Conservation (phyloP, 371 early-diverging fungal species). For the Mucor mucedo region DNA sequence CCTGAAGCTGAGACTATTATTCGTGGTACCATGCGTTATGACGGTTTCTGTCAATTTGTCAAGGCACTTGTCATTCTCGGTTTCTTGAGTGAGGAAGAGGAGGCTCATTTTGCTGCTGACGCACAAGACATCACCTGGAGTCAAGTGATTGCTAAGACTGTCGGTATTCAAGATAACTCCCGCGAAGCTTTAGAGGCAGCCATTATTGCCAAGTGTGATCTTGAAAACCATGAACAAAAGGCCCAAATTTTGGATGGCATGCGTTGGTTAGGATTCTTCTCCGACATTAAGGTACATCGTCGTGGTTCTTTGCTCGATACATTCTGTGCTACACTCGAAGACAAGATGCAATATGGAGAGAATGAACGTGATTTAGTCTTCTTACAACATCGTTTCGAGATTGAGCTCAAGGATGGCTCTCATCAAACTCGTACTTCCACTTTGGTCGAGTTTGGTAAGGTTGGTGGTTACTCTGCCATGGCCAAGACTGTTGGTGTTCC, state of each 20-base stretch:
- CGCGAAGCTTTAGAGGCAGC: slow-evolving; percentile 45
- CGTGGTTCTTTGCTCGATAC: slow-evolving; percentile 91
- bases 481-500: slow-evolving; percentile 98
- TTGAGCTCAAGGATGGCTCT: slow-evolving; percentile 80
- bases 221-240: slow-evolving; percentile 57
- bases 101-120: slow-evolving; percentile 62
- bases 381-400: slow-evolving; percentile 95
- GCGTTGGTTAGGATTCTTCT: slow-evolving; percentile 87
- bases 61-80: slow-evolving; percentile 93
- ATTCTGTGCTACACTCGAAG: slow-evolving; percentile 94
- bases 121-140: slow-evolving; percentile 81
- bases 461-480: slow-evolving; percentile 93
- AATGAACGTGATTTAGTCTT: slow-evolving; percentile 97
- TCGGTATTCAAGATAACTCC: slow-evolving; percentile 45
- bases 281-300: slow-evolving; percentile 59
- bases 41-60: slow-evolving; percentile 90
- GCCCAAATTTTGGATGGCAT: slow-evolving; percentile 72
- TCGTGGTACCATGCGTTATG: slow-evolving; percentile 94
- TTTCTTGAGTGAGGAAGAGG: slow-evolving; percentile 82
- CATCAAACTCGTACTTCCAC: slow-evolving; percentile 90
- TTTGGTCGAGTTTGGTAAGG: slow-evolving; percentile 90
- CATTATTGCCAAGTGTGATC: slow-evolving; percentile 53
- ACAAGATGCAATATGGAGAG: slow-evolving; percentile 88
- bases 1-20: slow-evolving; percentile 94
- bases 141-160: slow-evolving; percentile 66